A percentile compares a stretch with the other conserved stretches of the same genome.
phyloP scores from a whole-genome alignment of 805 yeast species.

The Nakazawaea pomicola region DNA sequence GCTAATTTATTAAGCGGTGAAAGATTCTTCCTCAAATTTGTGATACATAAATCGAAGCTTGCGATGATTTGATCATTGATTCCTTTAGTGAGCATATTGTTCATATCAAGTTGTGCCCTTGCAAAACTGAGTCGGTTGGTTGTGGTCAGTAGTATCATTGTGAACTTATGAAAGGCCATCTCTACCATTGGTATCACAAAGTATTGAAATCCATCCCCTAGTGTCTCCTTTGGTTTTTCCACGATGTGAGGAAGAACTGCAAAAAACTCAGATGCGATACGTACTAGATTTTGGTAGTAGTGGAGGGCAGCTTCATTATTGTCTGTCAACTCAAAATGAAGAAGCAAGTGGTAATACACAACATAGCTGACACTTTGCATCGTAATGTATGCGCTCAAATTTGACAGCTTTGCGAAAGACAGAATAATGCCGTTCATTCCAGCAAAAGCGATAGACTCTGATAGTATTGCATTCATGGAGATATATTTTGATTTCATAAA shows the following conservation, averaged over 20 bases:
- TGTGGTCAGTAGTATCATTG: slow-evolving; percentile 10
- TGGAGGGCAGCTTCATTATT: slow-evolving; percentile 31
- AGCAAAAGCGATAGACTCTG: neutral
- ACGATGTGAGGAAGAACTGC: neutral
- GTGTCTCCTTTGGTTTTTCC: neutral
- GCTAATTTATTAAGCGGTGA: slow-evolving; percentile 1
- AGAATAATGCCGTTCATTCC: neutral
- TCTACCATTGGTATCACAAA: neutral
- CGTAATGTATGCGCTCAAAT: neutral
- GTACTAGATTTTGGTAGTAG: slow-evolving; percentile 9
- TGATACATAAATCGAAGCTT: slow-evolving; percentile 19
- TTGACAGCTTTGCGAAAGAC: neutral
- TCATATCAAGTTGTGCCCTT: slow-evolving; percentile 16
- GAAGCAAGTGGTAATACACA: slow-evolving; percentile 35
- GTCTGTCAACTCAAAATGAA: slow-evolving; percentile 29
- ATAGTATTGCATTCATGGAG: neutral
- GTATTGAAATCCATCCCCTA: slow-evolving; percentile 1
- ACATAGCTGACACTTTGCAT: slow-evolving; percentile 22
- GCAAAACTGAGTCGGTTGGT: slow-evolving; percentile 21
- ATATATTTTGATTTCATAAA: neutral
- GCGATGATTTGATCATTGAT: slow-evolving; percentile 1
- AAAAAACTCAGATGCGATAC: neutral
- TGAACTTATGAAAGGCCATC: slow-evolving; percentile 1
- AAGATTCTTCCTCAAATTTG: slow-evolving; percentile 23
- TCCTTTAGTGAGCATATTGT: neutral